Evolutionary conservation across 2,329 filamentous ascomycete species (phyloP), one percentile per base, ranked within the genome.

Genomic region (Penicillium vulpinum): DNA sequence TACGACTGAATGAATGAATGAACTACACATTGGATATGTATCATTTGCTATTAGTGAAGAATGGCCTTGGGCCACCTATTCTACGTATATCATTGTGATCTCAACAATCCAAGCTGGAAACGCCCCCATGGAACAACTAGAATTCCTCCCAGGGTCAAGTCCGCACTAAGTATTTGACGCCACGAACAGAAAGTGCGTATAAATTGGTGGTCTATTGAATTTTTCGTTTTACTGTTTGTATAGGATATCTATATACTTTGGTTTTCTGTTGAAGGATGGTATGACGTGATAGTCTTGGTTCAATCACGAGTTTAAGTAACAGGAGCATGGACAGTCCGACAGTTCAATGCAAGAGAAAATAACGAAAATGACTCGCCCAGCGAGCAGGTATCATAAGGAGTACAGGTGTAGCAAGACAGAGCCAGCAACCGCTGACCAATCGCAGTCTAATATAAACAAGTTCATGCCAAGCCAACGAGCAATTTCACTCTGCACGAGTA

Each of bases 1-100:
- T 63, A 72, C 55, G 70, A 72, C 67, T 70, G 63, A 70, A 71
- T 62, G 69, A 73, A 67, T 72, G 68, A 73, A 72, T 63, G 69
- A 72, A 71, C 58, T 53, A 67, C 60, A 62, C 58, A 63, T 65
- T 54, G 56, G 44, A 57, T 52, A 39, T 36, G 45, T 29, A 22
- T 29, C 33, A 47, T 24, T 46, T 47, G 9, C 15, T 38, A 22
- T 46, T 28, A 13, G 35, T 13, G 4, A 3, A 8, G 26, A 43
- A 26, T 13, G 21, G 24, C n/a, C 9, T 21, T 41, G 5, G n/a
- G 15, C 3, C 13, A 9, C 15, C 13, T 15, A 22, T 13, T n/a
- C 24, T 29, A 41, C 47, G 18, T 50, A 29, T 29, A 50, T 11
- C 11, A 26, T 15, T 15, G 45, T 13, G 18, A 9, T 28, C 16